These are phyloP conservation scores for Lotmaria passim DNA, from an alignment of 208 protist genomes.

Conservation along the genomic window DNA sequence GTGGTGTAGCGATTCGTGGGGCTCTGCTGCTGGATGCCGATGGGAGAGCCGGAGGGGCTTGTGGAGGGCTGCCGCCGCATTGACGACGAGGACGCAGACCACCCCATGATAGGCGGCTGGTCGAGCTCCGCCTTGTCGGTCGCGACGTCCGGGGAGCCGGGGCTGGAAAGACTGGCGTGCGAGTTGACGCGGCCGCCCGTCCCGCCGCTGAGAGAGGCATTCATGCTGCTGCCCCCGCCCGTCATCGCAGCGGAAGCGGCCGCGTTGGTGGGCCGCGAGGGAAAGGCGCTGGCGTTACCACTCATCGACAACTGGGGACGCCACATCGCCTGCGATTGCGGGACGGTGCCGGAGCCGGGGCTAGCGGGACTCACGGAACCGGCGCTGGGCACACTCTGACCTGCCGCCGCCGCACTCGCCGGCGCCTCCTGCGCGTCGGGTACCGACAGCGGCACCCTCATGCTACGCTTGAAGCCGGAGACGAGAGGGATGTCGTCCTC, in stretches of 20 bases:
- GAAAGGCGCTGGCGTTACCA: constrained; percentile 16
- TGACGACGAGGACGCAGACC: constrained; percentile 20
- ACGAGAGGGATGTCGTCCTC: constrained; percentile 39
- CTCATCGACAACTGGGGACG: not conserved
- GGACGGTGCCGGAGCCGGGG: not conserved
- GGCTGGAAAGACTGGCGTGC: constrained; percentile 13
- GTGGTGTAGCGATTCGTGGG: constrained; percentile 19
- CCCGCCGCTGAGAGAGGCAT: not conserved
- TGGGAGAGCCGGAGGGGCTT: constrained; percentile 10
- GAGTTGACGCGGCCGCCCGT: constrained; percentile 14
- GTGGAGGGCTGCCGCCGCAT: constrained; percentile 27
- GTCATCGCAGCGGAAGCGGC: not conserved
- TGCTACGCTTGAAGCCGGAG: constrained; percentile 34
- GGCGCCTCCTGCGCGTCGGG: constrained; percentile 19
- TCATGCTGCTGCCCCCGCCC: not conserved
- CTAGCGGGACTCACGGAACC: not conserved
- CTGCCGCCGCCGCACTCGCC: not conserved
- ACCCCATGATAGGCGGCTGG: constrained; percentile 30
- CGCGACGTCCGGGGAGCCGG: not conserved
- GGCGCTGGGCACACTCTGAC: not conserved
- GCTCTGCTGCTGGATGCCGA: constrained; percentile 18
- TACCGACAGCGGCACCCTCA: not conserved
- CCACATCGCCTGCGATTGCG: constrained; percentile 18
- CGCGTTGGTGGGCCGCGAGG: not conserved
- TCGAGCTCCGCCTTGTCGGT: constrained; percentile 15